Evolutionary conservation across 164 flowering plant genomes (phyloP).

Genomic region (Sextonia rubra): DNA sequence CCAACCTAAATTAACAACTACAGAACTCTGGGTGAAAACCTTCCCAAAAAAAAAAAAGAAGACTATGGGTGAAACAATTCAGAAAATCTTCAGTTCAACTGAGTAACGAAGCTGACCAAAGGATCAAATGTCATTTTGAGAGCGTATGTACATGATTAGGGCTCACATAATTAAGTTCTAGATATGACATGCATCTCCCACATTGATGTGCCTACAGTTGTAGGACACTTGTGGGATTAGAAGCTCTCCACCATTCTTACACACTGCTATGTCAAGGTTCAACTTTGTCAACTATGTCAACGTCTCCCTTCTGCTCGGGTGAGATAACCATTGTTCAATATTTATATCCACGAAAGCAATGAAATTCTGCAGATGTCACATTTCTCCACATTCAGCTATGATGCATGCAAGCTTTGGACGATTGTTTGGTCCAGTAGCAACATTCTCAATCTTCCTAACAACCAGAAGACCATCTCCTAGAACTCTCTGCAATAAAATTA

Average conservation of each 20-base stretch:
- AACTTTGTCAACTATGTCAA: neutral
- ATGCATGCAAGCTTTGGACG: constrained; percentile 84
- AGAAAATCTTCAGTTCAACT: no score
- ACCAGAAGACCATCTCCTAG: constrained; percentile 95
- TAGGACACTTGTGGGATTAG: neutral
- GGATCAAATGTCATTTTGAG: no score
- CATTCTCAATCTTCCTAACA: constrained; percentile 92
- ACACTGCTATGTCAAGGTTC: neutral
- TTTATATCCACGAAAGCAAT: neutral
- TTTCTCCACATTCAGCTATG: constrained; percentile 94
- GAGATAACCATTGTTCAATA: neutral
- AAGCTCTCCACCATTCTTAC: neutral
- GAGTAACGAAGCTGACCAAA: no score
- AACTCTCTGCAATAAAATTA: constrained; percentile 62
- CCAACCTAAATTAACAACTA: no score
- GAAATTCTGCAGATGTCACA: constrained; percentile 36
- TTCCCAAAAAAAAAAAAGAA: no score
- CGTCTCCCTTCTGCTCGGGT: neutral
- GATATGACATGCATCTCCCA: no score
- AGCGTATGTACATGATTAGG: no score
- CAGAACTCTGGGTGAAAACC: no score
- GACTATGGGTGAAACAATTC: no score
- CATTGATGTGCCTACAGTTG: neutral
- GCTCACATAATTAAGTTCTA: no score
- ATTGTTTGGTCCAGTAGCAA: constrained; percentile 89